A percentile compares a stretch with the other conserved stretches of the same genome.
Evolutionary conservation across 2,329 filamentous ascomycete genomes (phyloP).

Genomic region (Penicillium occitanis): DNA sequence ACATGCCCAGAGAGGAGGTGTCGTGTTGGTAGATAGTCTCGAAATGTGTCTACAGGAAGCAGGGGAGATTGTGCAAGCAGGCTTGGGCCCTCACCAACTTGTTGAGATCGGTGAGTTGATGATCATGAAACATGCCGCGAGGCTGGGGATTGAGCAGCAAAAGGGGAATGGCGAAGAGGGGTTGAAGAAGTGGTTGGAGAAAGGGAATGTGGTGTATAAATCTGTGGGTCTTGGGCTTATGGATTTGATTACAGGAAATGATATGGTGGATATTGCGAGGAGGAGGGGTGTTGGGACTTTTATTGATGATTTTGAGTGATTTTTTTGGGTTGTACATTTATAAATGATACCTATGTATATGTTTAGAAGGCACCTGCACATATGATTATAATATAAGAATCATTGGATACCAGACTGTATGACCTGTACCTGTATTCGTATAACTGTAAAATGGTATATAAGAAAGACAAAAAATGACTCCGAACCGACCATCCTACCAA

Average conservation of each 20-base stretch:
- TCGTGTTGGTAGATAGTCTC: constrained; percentile 66
- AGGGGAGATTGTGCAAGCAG: constrained; percentile 80
- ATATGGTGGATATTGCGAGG: constrained; percentile 58
- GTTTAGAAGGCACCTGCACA: neutral
- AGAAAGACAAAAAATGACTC: constrained; percentile 5
- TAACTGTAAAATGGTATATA: constrained; percentile 1
- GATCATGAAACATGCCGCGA: constrained; percentile 59
- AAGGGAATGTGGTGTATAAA: constrained; percentile 68
- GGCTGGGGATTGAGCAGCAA: constrained; percentile 32
- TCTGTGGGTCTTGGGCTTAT: constrained; percentile 67
- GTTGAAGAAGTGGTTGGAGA: constrained; percentile 60
- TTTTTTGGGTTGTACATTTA: neutral
- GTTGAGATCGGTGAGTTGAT: constrained; percentile 84
- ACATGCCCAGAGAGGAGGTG: constrained; percentile 58
- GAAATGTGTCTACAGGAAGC: constrained; percentile 79
- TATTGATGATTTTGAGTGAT: constrained; percentile 44
- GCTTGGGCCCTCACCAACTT: constrained; percentile 69
- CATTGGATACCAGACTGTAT: neutral
- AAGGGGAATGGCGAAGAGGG: constrained; percentile 39
- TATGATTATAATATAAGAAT: neutral
- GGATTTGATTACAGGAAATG: constrained; percentile 64
- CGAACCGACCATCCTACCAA: neutral
- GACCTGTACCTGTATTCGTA: constrained; percentile 1
- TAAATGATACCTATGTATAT: neutral
- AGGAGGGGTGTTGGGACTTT: constrained; percentile 55